Conservation (phyloP, 108 stramenopile genomes). For the Discostella stelligeroides region DNA sequence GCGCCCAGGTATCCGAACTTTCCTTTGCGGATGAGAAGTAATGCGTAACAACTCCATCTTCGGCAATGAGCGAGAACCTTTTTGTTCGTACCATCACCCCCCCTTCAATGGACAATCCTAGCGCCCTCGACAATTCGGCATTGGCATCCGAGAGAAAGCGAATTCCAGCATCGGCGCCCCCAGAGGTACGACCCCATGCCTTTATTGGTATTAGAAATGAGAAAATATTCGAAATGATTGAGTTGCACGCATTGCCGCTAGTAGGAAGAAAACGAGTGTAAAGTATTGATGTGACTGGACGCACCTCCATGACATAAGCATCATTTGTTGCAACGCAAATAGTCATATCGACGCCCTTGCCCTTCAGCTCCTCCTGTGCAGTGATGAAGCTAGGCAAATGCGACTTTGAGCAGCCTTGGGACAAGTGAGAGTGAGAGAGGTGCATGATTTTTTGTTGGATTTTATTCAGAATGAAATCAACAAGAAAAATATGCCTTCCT, state of each 20-base stretch:
- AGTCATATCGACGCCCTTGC: conserved; percentile 79
- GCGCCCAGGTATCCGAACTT: conserved; percentile 81
- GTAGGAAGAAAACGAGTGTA: not conserved
- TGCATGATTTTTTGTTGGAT: not conserved
- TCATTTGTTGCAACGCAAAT: conserved; percentile 92
- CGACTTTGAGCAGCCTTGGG: conserved; percentile 72
- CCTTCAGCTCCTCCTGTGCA: conserved; percentile 78
- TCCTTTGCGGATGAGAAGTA: conserved; percentile 72
- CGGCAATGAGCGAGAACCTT: conserved; percentile 82
- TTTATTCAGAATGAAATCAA: not conserved
- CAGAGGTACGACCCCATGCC: conserved; percentile 84
- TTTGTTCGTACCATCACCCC: conserved; percentile 71
- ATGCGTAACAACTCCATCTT: conserved; percentile 81
- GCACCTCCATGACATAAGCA: conserved; percentile 81
- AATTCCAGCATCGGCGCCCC: conserved; percentile 80
- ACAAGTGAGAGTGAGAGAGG: not conserved
- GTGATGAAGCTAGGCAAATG: conserved; percentile 89
- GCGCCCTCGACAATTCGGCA: conserved; percentile 69
- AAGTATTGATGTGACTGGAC: not conserved
- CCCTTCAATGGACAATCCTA: conserved; percentile 74
- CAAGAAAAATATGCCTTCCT: too few species aligned
- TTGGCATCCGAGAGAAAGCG: conserved; percentile 66
- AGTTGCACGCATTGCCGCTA: not conserved
- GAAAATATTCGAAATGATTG: not conserved
- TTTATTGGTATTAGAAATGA: not conserved